Percentiles rank a stretch among this genome's conserved stretches.
Conservation (phyloP, 352 stramenopile species). For the Phytophthora lateralis region DNA sequence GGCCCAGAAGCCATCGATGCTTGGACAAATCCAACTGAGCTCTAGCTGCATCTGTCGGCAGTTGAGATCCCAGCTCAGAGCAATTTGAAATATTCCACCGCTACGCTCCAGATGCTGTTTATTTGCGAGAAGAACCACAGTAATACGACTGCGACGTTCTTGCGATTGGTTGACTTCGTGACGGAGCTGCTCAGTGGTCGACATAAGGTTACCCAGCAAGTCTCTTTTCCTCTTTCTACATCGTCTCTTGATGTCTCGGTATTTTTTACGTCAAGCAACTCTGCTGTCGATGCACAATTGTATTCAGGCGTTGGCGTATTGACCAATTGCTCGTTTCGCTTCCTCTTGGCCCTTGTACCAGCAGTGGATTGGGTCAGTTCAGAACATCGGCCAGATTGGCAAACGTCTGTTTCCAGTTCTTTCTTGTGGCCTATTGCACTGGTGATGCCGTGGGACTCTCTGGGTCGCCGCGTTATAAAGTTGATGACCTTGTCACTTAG, state of each 20-base stretch:
- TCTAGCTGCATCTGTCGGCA: not conserved
- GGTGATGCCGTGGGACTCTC: not conserved
- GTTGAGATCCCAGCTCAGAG: not conserved
- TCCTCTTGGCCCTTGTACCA: not conserved
- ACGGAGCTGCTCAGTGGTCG: not conserved
- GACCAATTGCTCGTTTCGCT: not conserved
- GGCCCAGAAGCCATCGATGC: not conserved
- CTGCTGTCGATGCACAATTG: not conserved
- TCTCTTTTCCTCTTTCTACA: not conserved
- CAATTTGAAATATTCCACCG: constrained; percentile 3
- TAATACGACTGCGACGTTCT: not conserved
- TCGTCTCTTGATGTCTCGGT: not conserved
- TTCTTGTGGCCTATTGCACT: not conserved
- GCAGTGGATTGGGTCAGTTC: not conserved
- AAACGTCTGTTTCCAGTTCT: no score
- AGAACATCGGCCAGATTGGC: no score
- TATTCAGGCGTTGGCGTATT: not conserved
- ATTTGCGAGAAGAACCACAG: not conserved
- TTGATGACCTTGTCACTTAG: not conserved
- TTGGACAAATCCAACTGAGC: constrained; percentile 1
- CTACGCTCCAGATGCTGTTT: constrained; percentile 1
- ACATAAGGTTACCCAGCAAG: not conserved
- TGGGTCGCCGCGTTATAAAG: not conserved
- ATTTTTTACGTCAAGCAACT: not conserved
- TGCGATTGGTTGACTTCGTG: not conserved